Percentiles rank a stretch among this genome's conserved stretches.
These are phyloP conservation scores for Colletotrichum tamarilloi DNA, from an alignment of 2,329 filamentous ascomycete genomes.

Conservation along the genomic window DNA sequence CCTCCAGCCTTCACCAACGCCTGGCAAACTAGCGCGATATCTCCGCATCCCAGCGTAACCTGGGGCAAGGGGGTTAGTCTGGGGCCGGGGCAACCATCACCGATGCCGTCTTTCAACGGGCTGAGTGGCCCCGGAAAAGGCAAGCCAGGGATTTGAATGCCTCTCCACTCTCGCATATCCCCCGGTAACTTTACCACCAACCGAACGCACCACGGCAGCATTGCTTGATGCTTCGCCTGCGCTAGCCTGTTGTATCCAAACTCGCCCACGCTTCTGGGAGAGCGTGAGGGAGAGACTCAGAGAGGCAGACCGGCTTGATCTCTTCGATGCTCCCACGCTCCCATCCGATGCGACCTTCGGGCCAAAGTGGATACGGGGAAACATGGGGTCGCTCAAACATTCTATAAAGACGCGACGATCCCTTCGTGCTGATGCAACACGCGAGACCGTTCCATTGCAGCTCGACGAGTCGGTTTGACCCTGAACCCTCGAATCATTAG, in stretches of 20 bases:
- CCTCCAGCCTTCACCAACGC: not conserved
- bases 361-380: conserved; percentile 24
- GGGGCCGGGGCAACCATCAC: conserved; percentile 32
- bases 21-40: conserved; percentile 7
- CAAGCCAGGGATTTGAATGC: conserved; percentile 12
- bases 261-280: not conserved
- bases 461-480: conserved; percentile 25
- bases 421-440: conserved; percentile 9
- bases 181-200: conserved; percentile 13
- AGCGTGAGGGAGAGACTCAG: not conserved
- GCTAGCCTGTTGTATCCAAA: conserved; percentile 17
- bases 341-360: conserved; percentile 11
- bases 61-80: conserved; percentile 23
- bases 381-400: conserved; percentile 19
- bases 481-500: not conserved
- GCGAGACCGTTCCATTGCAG: conserved; percentile 11
- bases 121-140: not conserved
- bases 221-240: not conserved
- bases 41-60: conserved; percentile 16
- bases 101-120: conserved; percentile 18
- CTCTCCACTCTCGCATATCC: conserved; percentile 12
- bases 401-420: conserved; percentile 35
- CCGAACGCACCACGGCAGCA: conserved; percentile 9
- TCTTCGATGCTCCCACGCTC: conserved; percentile 15
- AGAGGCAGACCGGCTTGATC: not conserved